Evolutionary conservation across 163 green algal species (phyloP).

Genomic region (Botryococcus braunii): DNA sequence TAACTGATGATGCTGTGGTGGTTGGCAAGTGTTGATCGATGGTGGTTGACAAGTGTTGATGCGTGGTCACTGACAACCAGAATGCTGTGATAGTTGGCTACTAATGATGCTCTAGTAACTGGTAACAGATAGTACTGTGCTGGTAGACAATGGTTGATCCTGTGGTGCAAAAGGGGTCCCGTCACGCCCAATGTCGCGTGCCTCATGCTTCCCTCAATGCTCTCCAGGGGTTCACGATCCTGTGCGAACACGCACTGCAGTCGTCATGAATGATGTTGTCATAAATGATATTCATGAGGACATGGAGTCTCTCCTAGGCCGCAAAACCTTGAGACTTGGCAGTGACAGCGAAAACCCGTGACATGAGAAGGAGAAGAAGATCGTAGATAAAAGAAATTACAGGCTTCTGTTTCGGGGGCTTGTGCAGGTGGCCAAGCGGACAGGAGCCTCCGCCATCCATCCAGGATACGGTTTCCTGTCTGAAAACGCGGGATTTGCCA

Average conservation of each 20-base stretch:
- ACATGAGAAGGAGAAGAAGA: neutral
- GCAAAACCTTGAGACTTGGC: neutral
- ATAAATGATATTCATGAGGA: neutral
- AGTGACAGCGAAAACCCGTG: neutral
- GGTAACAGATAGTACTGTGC: too few species aligned
- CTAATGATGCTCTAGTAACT: too few species aligned
- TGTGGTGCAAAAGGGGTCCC: too few species aligned
- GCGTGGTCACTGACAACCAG: too few species aligned
- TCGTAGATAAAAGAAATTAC: neutral
- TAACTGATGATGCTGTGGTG: too few species aligned
- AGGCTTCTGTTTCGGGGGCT: neutral
- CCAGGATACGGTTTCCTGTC: conserved; percentile 86
- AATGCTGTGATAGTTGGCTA: too few species aligned
- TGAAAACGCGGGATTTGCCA: conserved; percentile 67
- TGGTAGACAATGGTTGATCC: too few species aligned
- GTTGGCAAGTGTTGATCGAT: too few species aligned
- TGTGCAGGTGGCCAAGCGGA: conserved; percentile 32
- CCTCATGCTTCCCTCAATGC: too few species aligned
- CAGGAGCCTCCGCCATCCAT: conserved; percentile 60
- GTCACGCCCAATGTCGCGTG: too few species aligned
- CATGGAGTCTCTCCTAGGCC: neutral
- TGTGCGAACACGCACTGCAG: neutral
- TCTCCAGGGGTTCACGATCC: neutral
- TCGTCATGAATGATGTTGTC: neutral
- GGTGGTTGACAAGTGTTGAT: too few species aligned